Evolutionary conservation across 805 yeast genomes (phyloP).

Genomic region (Clavispora vitiphila): DNA sequence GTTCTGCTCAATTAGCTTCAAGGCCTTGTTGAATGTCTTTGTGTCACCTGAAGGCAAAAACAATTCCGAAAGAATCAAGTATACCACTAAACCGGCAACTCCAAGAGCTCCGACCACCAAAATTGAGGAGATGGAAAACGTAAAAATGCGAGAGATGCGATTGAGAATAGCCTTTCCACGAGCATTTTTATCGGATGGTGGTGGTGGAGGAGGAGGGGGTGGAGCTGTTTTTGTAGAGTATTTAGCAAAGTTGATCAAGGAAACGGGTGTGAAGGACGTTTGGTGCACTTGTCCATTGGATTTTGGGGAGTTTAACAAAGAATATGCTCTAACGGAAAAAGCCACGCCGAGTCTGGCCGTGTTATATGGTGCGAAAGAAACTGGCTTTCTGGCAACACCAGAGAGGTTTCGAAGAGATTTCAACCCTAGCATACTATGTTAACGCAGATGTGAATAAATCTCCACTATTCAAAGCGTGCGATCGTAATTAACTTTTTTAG

Average conservation of each 20-base stretch:
- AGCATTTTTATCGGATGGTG: constrained; percentile 31
- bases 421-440: neutral
- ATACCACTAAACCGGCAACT: constrained; percentile 62
- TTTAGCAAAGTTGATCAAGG: neutral
- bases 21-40: constrained; percentile 82
- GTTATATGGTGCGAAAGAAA: neutral
- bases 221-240: constrained; percentile 22
- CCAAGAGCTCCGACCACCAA: constrained; percentile 68
- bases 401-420: neutral
- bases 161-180: constrained; percentile 41
- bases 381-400: neutral
- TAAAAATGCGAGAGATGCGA: constrained; percentile 49
- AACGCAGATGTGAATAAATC: neutral
- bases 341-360: neutral
- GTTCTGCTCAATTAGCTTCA: constrained; percentile 67
- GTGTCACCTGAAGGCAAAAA: constrained; percentile 91
- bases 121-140: constrained; percentile 56
- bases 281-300: neutral
- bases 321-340: neutral
- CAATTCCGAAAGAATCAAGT: constrained; percentile 72
- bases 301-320: neutral
- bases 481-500: neutral
- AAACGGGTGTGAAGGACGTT: neutral
- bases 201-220: constrained; percentile 38
- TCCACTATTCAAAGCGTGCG: neutral